These are phyloP conservation scores for Eragrostis nindensis DNA, from an alignment of 176 grass and related monocot genomes.

Conservation along the genomic window DNA sequence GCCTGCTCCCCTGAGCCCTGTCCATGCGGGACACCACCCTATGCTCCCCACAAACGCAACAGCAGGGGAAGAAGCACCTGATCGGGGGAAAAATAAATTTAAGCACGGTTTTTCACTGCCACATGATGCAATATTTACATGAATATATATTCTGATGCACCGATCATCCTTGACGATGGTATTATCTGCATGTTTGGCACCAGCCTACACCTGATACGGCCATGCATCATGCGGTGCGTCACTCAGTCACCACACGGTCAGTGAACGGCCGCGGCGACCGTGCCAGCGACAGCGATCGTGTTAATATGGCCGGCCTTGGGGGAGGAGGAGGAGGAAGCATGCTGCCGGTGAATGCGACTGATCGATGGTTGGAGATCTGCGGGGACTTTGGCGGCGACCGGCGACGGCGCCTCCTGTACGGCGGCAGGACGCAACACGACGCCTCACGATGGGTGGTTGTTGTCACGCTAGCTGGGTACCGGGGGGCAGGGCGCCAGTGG, in stretches of 20 bases:
- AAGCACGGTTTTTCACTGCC: not conserved
- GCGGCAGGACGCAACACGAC: not conserved
- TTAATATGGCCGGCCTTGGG: not conserved
- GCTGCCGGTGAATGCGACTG: too few relatives aligned
- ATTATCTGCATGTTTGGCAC: too few relatives aligned
- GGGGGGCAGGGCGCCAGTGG: not conserved
- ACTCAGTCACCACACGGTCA: conserved; percentile 6
- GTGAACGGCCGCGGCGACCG: not conserved
- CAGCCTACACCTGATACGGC: not conserved
- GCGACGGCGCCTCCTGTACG: conserved; percentile 10
- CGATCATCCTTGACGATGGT: too few relatives aligned
- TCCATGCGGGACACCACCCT: conserved; percentile 27
- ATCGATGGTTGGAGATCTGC: too few relatives aligned
- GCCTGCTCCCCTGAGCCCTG: conserved; percentile 18
- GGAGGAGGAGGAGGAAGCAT: too few relatives aligned
- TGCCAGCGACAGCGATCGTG: conserved; percentile 11
- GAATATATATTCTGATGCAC: too few relatives aligned
- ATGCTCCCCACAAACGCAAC: conserved; percentile 46
- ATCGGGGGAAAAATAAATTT: not conserved
- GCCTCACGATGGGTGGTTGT: not conserved
- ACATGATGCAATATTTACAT: not conserved
- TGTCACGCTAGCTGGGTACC: not conserved
- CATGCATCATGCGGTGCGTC: conserved; percentile 7
- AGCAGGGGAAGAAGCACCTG: conserved; percentile 29
- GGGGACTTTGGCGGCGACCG: conserved; percentile 11